Percentiles rank a stretch among this genome's conserved stretches.
phyloP scores from a whole-genome alignment of 768 basidiomycete species.

The Pleurotus tuoliensis region DNA sequence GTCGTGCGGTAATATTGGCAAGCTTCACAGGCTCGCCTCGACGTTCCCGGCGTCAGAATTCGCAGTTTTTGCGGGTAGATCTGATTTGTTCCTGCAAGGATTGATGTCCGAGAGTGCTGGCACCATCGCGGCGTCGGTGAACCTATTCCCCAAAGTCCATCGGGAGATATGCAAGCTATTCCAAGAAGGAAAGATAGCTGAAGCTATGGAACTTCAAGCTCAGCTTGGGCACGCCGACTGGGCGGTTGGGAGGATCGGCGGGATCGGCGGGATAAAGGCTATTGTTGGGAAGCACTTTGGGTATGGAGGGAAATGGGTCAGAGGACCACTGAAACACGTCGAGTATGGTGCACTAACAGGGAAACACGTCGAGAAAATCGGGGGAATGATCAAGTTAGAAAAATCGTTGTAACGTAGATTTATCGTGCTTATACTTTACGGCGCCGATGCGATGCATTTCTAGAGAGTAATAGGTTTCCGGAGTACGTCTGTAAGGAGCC shows the following conservation, averaged over 20 bases:
- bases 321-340: slow-evolving; percentile 46
- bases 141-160: slow-evolving; percentile 60
- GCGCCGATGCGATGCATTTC: too few relatives aligned
- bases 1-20: slow-evolving; percentile 83
- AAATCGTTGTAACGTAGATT: slow-evolving; percentile 25
- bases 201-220: slow-evolving; percentile 60
- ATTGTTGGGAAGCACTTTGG: slow-evolving; percentile 60
- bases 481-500: too few relatives aligned
- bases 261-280: slow-evolving; percentile 65
- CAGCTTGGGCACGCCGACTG: slow-evolving; percentile 65
- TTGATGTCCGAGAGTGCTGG: slow-evolving; percentile 62
- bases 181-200: slow-evolving; percentile 47
- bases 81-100: slow-evolving; percentile 63
- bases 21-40: slow-evolving; percentile 71
- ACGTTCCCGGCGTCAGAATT: slow-evolving; percentile 51
- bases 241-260: slow-evolving; percentile 59
- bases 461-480: too few relatives aligned
- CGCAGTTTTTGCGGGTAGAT: slow-evolving; percentile 72
- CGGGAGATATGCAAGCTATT: slow-evolving; percentile 43
- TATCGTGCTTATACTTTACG: too few relatives aligned
- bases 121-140: slow-evolving; percentile 60
- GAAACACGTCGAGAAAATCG: slow-evolving; percentile 35
- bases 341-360: slow-evolving; percentile 30
- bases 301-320: slow-evolving; percentile 49
- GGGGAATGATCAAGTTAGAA: slow-evolving; percentile 44